These are phyloP conservation scores for Lippia alba DNA, from an alignment of 305 asterid species.

Conservation along the genomic window DNA sequence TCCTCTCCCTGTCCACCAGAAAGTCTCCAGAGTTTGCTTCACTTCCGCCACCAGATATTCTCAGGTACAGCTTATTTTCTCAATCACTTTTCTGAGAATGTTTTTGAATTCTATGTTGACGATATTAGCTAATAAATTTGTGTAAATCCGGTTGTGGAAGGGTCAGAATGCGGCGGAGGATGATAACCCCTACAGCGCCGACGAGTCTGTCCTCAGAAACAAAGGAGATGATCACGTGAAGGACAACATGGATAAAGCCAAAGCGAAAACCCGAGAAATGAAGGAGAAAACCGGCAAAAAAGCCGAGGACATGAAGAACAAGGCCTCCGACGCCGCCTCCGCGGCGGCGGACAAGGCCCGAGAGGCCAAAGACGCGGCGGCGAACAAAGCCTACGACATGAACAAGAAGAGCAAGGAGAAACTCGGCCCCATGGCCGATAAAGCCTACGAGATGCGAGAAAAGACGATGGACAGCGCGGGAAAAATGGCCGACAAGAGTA, in stretches of 20 bases:
- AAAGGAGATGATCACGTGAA: slow-evolving; percentile 30
- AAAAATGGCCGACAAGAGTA: slow-evolving; percentile 38
- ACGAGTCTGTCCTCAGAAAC: slow-evolving; percentile 28
- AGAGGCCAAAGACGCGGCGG: slow-evolving; percentile 28
- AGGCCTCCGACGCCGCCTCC: slow-evolving; percentile 23
- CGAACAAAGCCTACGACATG: slow-evolving; percentile 31
- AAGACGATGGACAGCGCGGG: slow-evolving; percentile 41
- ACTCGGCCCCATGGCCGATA: slow-evolving; percentile 7
- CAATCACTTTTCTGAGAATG: not conserved
- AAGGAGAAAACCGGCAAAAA: slow-evolving; percentile 22
- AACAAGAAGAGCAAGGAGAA: slow-evolving; percentile 35
- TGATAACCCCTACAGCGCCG: slow-evolving; percentile 40
- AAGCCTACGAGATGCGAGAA: slow-evolving; percentile 42
- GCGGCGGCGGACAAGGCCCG: slow-evolving; percentile 26
- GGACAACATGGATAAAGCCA: slow-evolving; percentile 43
- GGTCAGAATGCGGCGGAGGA: slow-evolving; percentile 51
- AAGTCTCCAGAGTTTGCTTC: slow-evolving; percentile 64
- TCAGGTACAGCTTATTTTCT: slow-evolving; percentile 43
- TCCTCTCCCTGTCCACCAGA: slow-evolving; percentile 43
- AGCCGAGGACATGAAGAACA: slow-evolving; percentile 25
- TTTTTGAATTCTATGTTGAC: not conserved
- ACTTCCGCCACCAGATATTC: slow-evolving; percentile 56
- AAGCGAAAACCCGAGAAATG: slow-evolving; percentile 41
- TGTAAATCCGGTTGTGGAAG: slow-evolving; percentile 6
- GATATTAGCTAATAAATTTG: not conserved